phyloP scores from a whole-genome alignment of 331 rosid species.

The Malus hybrid region DNA sequence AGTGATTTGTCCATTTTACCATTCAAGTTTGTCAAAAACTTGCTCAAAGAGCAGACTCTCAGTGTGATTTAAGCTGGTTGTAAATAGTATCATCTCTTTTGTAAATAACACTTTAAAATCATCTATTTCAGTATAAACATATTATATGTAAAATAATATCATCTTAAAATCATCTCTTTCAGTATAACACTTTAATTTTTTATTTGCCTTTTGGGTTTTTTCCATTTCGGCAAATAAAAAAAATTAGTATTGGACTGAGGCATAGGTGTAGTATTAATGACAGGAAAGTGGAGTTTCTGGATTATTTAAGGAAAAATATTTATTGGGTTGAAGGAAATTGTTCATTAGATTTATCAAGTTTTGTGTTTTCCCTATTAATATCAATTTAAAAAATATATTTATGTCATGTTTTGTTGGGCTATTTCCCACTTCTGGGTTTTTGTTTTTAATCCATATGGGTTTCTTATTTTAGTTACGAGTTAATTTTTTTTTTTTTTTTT shows the following conservation, averaged over 20 bases:
- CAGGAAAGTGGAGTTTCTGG: neutral
- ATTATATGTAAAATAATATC: too few species aligned
- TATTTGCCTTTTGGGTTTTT: conserved; percentile 1
- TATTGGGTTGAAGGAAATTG: neutral
- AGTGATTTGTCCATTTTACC: too few species aligned
- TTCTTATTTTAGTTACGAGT: neutral
- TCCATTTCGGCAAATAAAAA: neutral
- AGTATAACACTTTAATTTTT: neutral
- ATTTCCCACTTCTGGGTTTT: neutral
- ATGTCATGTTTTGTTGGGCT: neutral
- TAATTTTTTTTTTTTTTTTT: neutral
- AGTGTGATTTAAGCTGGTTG: too few species aligned
- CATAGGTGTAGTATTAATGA: neutral
- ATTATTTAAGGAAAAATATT: neutral
- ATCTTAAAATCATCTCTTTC: too few species aligned
- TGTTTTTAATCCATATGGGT: neutral
- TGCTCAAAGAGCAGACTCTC: too few species aligned
- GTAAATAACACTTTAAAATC: too few species aligned
- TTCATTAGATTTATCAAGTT: neutral
- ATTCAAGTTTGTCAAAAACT: too few species aligned
- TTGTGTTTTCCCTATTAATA: neutral
- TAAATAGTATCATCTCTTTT: too few species aligned
- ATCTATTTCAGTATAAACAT: too few species aligned
- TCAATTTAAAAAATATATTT: neutral
- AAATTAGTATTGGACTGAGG: neutral